These are phyloP conservation scores for Leccinum angustisporum DNA, from an alignment of 1,284 basidiomycete genomes.

Conservation along the genomic window DNA sequence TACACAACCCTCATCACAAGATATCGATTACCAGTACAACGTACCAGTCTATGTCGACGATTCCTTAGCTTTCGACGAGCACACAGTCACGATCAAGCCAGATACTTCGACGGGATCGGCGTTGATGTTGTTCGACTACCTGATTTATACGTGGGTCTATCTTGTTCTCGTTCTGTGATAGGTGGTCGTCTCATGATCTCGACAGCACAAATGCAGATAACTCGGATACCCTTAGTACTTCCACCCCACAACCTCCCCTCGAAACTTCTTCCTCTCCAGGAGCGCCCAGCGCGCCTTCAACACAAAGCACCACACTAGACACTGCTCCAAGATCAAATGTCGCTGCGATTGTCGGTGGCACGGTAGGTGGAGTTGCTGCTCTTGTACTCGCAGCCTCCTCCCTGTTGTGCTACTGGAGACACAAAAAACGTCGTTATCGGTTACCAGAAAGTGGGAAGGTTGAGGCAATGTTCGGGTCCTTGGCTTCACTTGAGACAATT, in stretches of 20 bases:
- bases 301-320: background rate
- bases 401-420: background rate
- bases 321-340: background rate
- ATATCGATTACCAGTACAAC: constrained; percentile 5
- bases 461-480: background rate
- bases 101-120: background rate
- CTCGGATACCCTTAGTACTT: background rate
- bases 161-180: background rate
- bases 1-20: background rate
- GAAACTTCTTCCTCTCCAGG: background rate
- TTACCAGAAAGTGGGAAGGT: background rate
- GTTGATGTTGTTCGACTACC: constrained; percentile 19
- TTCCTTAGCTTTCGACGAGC: constrained; percentile 5
- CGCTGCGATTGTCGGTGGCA: background rate
- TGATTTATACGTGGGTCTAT: constrained; percentile 13
- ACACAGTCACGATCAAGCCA: constrained; percentile 11
- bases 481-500: background rate
- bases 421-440: background rate
- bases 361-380: background rate
- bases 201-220: background rate
- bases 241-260: background rate
- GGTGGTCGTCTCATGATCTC: background rate
- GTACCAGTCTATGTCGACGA: constrained; percentile 14
- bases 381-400: background rate
- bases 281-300: background rate